Evolutionary conservation across 768 basidiomycete species (phyloP), one percentile per base, ranked within the genome.

Genomic region (Hydnomerulius pinastri): DNA sequence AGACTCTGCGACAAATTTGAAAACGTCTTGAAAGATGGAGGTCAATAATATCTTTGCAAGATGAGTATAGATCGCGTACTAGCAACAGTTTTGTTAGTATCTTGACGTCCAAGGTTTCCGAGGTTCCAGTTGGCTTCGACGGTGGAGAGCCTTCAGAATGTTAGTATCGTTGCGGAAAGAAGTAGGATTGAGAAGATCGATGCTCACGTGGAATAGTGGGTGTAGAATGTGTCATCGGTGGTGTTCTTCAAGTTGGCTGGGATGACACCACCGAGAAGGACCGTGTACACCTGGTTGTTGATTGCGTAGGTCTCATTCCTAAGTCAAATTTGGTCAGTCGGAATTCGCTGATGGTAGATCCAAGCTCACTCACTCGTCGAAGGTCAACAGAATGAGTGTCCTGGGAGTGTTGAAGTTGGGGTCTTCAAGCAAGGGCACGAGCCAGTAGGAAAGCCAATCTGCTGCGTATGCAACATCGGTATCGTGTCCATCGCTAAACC

Each of bases 61-160:
- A 7, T 21, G 27, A 37, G 12, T 20, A 9, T 10, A 37, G 8
- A 11, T 17, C n/a, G 50, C 49, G 45, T 32, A 55, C 56, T 61
- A 24, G 43, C 42, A 25, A 56, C 21, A 9, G 53, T 73, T 69
- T 70, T 67, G 66, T 81, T 81, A 20, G 77, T 77, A 58, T 82
- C 81, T 33, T 68, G 68, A 35, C 82, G 75, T 27, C 82, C 82
- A 12, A 85, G 77, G 20, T 77, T 78, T 37, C 74, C 75, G 29
- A 85, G 77, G 10, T 66, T 64, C 83, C 82, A 85, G 69, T 85
- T 85, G 27, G 74, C 72, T 67, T 83, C 64, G 17, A 85, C 77
- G 11, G 82, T 79, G 15, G 76, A 73, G 45, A 85, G 67, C 23
- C 64, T 61, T 27, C 9, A 37, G 27, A 37, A 50, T n/a, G 15